Evolutionary conservation across 345 rosid genomes (phyloP).

Genomic region (Populus deltoides): DNA sequence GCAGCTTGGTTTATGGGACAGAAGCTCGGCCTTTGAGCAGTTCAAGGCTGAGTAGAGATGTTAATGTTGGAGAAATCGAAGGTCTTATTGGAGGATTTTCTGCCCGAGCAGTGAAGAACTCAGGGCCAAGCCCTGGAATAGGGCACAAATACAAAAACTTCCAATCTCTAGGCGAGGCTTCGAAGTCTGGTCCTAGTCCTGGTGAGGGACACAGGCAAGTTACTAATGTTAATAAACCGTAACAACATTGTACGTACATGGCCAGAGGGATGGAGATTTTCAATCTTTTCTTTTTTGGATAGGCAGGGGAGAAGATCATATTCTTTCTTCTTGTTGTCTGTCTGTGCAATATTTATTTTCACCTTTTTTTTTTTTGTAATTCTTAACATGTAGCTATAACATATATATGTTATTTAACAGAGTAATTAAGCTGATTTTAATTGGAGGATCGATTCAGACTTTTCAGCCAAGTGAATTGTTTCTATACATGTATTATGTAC

Average conservation of each 20-base stretch:
- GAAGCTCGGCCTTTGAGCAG: constrained; percentile 25
- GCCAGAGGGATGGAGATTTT: not conserved
- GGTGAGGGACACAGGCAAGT: constrained; percentile 34
- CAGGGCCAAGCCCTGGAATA: constrained; percentile 45
- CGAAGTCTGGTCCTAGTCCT: constrained; percentile 45
- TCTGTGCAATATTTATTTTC: not conserved
- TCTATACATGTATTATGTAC: not conserved
- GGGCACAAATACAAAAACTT: constrained; percentile 22
- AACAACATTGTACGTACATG: not conserved
- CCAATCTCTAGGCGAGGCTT: not conserved
- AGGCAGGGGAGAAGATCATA: not conserved
- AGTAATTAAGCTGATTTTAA: not conserved
- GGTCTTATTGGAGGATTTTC: not conserved
- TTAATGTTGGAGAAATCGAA: not conserved
- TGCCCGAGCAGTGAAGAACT: constrained; percentile 14
- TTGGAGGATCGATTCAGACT: not conserved
- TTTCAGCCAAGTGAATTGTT: not conserved
- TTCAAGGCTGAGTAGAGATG: constrained; percentile 5
- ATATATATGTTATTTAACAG: not conserved
- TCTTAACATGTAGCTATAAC: not conserved
- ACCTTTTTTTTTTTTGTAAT: not conserved
- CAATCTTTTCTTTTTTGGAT: not conserved
- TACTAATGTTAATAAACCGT: constrained; percentile 11
- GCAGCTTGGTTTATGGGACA: constrained; percentile 1
- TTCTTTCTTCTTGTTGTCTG: not conserved